Evolutionary conservation across 2,329 filamentous ascomycete species (phyloP).

Genomic region (Trichophyton verrucosum): DNA sequence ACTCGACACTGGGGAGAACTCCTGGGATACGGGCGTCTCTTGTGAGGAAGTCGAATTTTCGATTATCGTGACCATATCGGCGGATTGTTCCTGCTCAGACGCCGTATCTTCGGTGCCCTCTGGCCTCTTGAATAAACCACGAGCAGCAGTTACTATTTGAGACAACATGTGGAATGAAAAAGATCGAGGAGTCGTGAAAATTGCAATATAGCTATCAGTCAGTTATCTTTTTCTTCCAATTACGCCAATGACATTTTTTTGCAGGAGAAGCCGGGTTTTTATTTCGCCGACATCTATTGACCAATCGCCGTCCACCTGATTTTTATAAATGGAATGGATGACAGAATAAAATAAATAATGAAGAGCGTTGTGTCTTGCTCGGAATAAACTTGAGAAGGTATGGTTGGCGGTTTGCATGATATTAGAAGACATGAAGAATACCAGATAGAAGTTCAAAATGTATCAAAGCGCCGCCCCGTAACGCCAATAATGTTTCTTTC

Average conservation of each 20-base stretch:
- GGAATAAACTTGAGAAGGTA: too few relatives aligned
- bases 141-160: constrained; percentile 31
- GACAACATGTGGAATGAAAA: constrained; percentile 28
- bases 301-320: not conserved
- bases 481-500: not conserved
- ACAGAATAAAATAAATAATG: too few relatives aligned
- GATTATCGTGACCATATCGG: constrained; percentile 27
- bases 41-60: constrained; percentile 19
- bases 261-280: not conserved
- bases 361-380: too few relatives aligned
- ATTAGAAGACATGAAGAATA: constrained; percentile 1
- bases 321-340: too few relatives aligned
- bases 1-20: constrained; percentile 7
- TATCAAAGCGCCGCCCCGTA: not conserved
- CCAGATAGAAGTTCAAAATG: not conserved
- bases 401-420: too few relatives aligned
- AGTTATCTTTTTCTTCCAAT: not conserved
- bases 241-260: not conserved
- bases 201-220: not conserved
- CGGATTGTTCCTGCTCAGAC: not conserved
- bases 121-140: constrained; percentile 28
- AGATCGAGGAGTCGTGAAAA: not conserved
- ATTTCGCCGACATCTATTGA: not conserved
- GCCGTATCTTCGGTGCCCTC: constrained; percentile 16
- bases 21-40: constrained; percentile 2